Percentiles rank a stretch among this genome's conserved stretches.
These are phyloP conservation scores for Solanum virginianum DNA, from an alignment of 257 asterid species.

Conservation along the genomic window DNA sequence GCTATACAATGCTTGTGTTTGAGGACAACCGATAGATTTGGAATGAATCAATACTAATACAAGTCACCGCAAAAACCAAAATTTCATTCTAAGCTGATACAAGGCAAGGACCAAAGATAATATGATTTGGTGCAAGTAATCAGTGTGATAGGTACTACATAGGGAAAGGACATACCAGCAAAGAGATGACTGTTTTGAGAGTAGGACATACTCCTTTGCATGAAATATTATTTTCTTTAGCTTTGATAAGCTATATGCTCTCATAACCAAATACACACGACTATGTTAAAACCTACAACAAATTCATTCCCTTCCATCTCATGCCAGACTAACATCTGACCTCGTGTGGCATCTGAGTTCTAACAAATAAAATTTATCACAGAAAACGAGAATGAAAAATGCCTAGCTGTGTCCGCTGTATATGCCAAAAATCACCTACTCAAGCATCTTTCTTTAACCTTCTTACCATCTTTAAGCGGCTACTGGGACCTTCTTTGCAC, in stretches of 20 bases:
- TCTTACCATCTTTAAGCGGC: conserved; percentile 21
- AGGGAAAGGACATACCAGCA: background rate
- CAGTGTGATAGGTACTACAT: background rate
- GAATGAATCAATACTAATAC: background rate
- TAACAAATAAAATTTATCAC: background rate
- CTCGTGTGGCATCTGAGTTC: background rate
- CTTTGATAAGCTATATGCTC: background rate
- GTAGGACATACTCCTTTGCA: background rate
- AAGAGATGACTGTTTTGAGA: background rate
- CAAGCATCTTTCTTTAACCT: conserved; percentile 12
- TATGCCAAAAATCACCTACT: background rate
- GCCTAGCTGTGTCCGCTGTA: background rate
- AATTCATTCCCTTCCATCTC: background rate
- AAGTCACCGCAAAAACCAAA: background rate
- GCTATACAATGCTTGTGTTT: background rate
- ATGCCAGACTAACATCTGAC: background rate
- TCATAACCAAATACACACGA: background rate
- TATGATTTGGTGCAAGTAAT: background rate
- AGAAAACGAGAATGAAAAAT: background rate
- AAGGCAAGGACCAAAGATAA: background rate
- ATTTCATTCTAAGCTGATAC: background rate
- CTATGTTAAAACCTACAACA: background rate
- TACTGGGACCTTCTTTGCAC: conserved; percentile 28
- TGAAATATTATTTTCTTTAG: background rate
- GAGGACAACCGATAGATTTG: background rate